Evolutionary conservation across 2,329 filamentous ascomycete genomes (phyloP).

Genomic region (Pseudogymnoascus sp.): DNA sequence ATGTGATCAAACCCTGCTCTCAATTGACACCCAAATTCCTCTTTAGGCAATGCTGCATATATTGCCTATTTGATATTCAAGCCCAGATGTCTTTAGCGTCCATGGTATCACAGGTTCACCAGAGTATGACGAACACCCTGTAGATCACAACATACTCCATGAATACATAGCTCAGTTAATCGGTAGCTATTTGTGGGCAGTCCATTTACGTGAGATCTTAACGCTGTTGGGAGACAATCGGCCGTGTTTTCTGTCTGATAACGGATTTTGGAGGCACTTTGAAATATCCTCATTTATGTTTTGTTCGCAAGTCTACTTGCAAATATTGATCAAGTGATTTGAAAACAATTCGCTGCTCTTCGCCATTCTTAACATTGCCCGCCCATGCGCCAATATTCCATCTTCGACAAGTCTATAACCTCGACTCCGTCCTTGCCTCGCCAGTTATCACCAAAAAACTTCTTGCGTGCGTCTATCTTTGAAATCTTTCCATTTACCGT

Average conservation of each 20-base stretch:
- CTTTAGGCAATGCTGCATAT: too few relatives aligned
- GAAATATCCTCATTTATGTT: background rate
- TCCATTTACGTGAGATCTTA: background rate
- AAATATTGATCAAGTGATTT: background rate
- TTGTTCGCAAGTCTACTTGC: background rate
- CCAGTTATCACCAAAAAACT: constrained; percentile 19
- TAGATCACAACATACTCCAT: background rate
- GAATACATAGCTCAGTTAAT: background rate
- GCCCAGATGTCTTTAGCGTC: background rate
- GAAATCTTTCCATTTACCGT: constrained; percentile 20
- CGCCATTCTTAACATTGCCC: constrained; percentile 15
- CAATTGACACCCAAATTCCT: background rate
- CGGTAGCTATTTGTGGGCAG: background rate
- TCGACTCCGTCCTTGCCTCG: constrained; percentile 14
- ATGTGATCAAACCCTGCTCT: background rate
- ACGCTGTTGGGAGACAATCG: background rate
- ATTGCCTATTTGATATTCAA: background rate
- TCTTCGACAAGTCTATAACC: constrained; percentile 16
- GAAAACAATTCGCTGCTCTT: background rate
- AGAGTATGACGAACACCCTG: background rate
- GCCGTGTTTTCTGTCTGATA: too few relatives aligned
- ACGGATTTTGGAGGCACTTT: background rate
- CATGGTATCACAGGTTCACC: background rate
- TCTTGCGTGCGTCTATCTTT: constrained; percentile 16
- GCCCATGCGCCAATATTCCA: constrained; percentile 22